These are phyloP conservation scores for Climacium dendroides DNA, from an alignment of 225 moss, liverwort and hornwort genomes.

Conservation along the genomic window DNA sequence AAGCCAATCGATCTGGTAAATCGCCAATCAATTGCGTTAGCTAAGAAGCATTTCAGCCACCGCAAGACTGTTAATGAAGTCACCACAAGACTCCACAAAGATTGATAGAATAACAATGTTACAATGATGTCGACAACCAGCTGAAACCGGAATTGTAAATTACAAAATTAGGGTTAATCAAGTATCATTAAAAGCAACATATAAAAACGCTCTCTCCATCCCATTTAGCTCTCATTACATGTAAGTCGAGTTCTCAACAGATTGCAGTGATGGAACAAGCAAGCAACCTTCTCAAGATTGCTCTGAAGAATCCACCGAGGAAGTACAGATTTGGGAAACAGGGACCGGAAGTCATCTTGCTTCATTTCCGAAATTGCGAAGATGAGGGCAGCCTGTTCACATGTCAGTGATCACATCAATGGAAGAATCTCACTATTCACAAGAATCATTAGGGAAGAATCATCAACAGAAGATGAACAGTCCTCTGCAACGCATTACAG, in stretches of 20 bases:
- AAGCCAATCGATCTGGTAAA: conserved; percentile 31
- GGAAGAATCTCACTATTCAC: background rate
- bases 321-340: conserved; percentile 28
- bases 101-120: background rate
- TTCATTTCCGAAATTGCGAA: conserved; percentile 31
- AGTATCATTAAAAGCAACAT: background rate
- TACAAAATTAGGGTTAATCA: background rate
- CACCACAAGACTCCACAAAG: background rate
- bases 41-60: background rate
- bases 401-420: background rate
- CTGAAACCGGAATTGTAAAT: background rate
- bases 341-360: conserved; percentile 15
- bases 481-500: background rate
- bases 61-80: background rate
- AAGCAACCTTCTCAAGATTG: conserved; percentile 28
- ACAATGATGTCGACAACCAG: background rate
- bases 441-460: background rate
- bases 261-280: background rate
- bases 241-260: background rate
- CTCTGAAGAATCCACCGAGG: conserved; percentile 17
- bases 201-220: background rate
- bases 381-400: conserved; percentile 30
- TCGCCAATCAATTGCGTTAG: background rate
- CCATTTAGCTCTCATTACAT: background rate
- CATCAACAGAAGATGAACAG: background rate